phyloP scores from a whole-genome alignment of 2,329 filamentous ascomycete species.

The Chaetomiaceae sp. region DNA sequence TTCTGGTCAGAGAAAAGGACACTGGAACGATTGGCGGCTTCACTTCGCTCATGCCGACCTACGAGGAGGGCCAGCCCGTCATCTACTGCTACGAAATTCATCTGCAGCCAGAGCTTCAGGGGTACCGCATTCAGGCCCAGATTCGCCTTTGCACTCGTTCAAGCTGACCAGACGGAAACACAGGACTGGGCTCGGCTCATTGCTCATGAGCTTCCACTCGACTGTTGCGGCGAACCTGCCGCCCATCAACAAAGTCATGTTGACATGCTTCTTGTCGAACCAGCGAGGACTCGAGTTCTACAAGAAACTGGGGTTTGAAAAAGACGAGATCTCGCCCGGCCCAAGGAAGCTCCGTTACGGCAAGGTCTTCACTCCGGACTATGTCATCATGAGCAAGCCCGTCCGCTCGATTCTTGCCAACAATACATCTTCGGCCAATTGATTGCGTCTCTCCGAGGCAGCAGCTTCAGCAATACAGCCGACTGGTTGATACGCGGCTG shows the following conservation, averaged over 20 bases:
- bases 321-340: conserved; percentile 52
- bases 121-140: conserved; percentile 36
- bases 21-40: conserved; percentile 46
- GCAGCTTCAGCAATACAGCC: too few relatives aligned
- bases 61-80: conserved; percentile 61
- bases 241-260: conserved; percentile 62
- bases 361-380: conserved; percentile 51
- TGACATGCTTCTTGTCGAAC: conserved; percentile 68
- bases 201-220: conserved; percentile 55
- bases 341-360: conserved; percentile 51
- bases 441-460: too few relatives aligned
- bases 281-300: conserved; percentile 56
- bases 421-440: background rate
- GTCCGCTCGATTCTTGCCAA: background rate
- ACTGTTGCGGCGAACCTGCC: conserved; percentile 50
- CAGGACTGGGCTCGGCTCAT: conserved; percentile 59
- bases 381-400: conserved; percentile 56
- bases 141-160: background rate
- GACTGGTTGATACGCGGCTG: too few relatives aligned
- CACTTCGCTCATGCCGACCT: conserved; percentile 67
- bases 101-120: conserved; percentile 51
- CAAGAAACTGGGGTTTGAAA: conserved; percentile 51
- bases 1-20: conserved; percentile 49
- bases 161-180: background rate
- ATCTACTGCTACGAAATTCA: conserved; percentile 80